Conservation (phyloP, 1,284 basidiomycete genomes). For the Papiliotrema nemorosa region DNA sequence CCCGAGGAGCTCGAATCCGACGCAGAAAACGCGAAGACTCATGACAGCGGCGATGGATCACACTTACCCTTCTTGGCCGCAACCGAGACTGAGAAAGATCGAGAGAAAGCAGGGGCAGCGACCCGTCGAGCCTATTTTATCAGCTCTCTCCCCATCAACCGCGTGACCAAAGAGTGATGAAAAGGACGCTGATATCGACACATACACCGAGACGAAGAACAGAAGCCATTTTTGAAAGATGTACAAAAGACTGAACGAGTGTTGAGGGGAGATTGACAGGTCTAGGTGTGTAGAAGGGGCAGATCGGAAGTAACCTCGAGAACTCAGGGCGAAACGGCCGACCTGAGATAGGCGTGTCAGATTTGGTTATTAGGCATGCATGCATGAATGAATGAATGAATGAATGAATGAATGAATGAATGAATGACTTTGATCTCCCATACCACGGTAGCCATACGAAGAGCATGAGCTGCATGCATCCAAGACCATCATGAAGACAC, state of each 20-base stretch:
- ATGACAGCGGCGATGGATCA: neutral
- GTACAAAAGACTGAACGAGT: neutral
- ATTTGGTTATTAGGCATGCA: too few relatives aligned
- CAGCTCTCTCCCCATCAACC: neutral
- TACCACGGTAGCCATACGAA: too few relatives aligned
- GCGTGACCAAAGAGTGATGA: neutral
- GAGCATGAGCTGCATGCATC: too few relatives aligned
- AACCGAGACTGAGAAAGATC: constrained; percentile 62
- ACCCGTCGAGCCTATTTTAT: constrained; percentile 31
- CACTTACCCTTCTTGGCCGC: constrained; percentile 67
- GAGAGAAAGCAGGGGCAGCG: constrained; percentile 34
- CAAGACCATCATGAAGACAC: too few relatives aligned
- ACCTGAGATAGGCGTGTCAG: neutral
- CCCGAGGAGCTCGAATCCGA: too few relatives aligned
- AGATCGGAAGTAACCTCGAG: neutral
- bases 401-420: too few relatives aligned
- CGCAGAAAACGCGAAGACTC: neutral
- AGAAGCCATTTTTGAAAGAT: constrained; percentile 37
- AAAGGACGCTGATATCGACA: neutral
- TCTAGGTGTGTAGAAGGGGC: neutral
- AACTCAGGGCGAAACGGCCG: neutral
- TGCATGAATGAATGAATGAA: too few relatives aligned
- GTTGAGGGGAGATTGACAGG: neutral
- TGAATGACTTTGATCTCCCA: too few relatives aligned
- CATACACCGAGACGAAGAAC: constrained; percentile 33